phyloP scores from a whole-genome alignment of 495 filamentous ascomycete genomes.

The Penicillium subrubescens region DNA sequence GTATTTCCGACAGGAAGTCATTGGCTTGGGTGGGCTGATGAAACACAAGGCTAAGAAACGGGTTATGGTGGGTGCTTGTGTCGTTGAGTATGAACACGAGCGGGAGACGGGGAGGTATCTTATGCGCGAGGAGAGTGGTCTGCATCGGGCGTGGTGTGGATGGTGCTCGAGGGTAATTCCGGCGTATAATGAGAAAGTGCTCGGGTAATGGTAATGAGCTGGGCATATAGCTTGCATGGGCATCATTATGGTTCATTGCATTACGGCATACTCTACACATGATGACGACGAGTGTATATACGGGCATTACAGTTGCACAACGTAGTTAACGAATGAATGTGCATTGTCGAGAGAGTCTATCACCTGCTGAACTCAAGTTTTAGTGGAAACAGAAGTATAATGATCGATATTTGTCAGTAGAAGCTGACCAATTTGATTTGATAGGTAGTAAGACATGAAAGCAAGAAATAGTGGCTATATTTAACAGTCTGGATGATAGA shows the following conservation, averaged over 20 bases:
- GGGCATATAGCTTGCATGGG: slow-evolving; percentile 2
- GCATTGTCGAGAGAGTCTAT: not conserved
- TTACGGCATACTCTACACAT: not conserved
- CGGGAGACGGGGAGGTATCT: slow-evolving; percentile 63
- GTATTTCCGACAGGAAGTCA: slow-evolving; percentile 81
- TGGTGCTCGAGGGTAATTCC: slow-evolving; percentile 53
- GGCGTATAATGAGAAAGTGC: slow-evolving; percentile 26
- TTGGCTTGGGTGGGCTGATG: slow-evolving; percentile 81
- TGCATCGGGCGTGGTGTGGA: slow-evolving; percentile 53
- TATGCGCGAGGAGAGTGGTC: slow-evolving; percentile 58
- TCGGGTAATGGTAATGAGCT: not conserved
- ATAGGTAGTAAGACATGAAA: not conserved
- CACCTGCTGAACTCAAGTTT: not conserved
- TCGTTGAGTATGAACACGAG: slow-evolving; percentile 82
- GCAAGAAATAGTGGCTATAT: slow-evolving; percentile 1
- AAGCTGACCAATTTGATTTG: not conserved
- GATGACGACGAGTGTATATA: slow-evolving; percentile 8
- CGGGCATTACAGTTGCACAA: not conserved
- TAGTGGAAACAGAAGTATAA: too few relatives aligned
- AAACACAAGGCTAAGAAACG: slow-evolving; percentile 80
- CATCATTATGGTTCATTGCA: slow-evolving; percentile 3
- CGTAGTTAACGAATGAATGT: not conserved
- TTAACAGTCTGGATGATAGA: slow-evolving; percentile 14
- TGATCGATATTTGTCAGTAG: not conserved
- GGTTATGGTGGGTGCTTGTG: slow-evolving; percentile 76